Evolutionary conservation across 805 yeast species (phyloP).

Genomic region (Metschnikowia colocasiae): DNA sequence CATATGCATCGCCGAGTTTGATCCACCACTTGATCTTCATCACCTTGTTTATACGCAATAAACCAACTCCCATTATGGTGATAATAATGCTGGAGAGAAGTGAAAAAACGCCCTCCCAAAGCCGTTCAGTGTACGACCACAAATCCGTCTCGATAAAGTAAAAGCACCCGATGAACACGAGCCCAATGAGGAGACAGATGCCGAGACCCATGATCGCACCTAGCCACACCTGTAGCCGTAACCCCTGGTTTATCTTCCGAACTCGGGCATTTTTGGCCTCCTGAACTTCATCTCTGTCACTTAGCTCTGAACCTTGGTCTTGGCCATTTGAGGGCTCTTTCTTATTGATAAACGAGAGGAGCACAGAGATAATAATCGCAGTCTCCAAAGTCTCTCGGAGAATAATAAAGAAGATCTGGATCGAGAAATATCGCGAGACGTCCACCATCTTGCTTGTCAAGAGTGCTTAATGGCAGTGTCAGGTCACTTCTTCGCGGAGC

Average conservation of each 20-base stretch:
- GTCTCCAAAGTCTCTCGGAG: constrained; percentile 72
- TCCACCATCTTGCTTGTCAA: constrained; percentile 12
- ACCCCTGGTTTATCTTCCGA: constrained; percentile 13
- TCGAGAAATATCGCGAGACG: constrained; percentile 47
- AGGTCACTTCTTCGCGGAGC: too few relatives aligned
- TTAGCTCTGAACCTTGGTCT: constrained; percentile 10
- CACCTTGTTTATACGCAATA: constrained; percentile 69
- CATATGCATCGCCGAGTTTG: constrained; percentile 41
- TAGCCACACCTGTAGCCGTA: constrained; percentile 64
- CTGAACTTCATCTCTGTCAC: constrained; percentile 1
- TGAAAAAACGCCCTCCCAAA: constrained; percentile 86
- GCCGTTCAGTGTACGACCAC: constrained; percentile 83
- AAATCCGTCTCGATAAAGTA: constrained; percentile 76
- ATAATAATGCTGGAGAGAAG: constrained; percentile 74
- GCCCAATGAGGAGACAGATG: constrained; percentile 70
- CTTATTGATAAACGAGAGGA: constrained; percentile 67
- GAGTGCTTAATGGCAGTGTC: too few relatives aligned
- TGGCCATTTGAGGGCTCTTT: constrained; percentile 13
- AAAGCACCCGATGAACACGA: constrained; percentile 63
- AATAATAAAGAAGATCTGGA: constrained; percentile 70
- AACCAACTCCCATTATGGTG: constrained; percentile 82
- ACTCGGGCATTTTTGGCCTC: constrained; percentile 8
- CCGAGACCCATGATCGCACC: constrained; percentile 74
- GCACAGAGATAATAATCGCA: constrained; percentile 70
- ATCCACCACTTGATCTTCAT: constrained; percentile 76